Evolutionary conservation across 108 stramenopile genomes (phyloP).

Genomic region (Fistulifera solaris): DNA sequence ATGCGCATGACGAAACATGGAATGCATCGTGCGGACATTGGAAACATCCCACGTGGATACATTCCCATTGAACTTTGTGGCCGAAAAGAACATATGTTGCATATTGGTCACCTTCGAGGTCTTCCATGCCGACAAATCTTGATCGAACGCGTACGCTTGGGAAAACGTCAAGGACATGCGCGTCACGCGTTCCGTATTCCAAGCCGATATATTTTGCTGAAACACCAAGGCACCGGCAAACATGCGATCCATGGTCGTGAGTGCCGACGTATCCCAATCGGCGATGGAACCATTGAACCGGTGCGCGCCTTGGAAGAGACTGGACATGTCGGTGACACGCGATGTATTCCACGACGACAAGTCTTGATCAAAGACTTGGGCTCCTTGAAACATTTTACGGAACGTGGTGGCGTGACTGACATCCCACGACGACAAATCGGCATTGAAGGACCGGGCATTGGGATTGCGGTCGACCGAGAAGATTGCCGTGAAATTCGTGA

Average conservation of each 20-base stretch:
- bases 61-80: conserved; percentile 19
- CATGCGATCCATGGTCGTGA: not conserved
- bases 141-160: conserved; percentile 18
- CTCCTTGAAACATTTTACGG: conserved; percentile 18
- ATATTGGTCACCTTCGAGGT: conserved; percentile 23
- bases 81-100: conserved; percentile 23
- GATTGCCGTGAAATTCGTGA: not conserved
- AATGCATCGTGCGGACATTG: conserved; percentile 12
- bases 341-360: conserved; percentile 8
- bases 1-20: conserved; percentile 22
- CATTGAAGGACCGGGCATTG: conserved; percentile 1
- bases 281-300: not conserved
- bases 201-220: conserved; percentile 1
- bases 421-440: not conserved
- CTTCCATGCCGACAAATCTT: conserved; percentile 24
- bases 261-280: not conserved
- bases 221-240: not conserved
- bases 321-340: not conserved
- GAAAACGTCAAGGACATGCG: conserved; percentile 18
- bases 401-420: not conserved
- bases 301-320: no score
- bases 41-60: conserved; percentile 23
- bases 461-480: conserved; percentile 4
- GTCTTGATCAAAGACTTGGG: conserved; percentile 16
- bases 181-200: conserved; percentile 4